A percentile compares a stretch with the other conserved stretches of the same genome.
Evolutionary conservation across 257 asterid genomes (phyloP).

Genomic region (Gentiana macrophylla): DNA sequence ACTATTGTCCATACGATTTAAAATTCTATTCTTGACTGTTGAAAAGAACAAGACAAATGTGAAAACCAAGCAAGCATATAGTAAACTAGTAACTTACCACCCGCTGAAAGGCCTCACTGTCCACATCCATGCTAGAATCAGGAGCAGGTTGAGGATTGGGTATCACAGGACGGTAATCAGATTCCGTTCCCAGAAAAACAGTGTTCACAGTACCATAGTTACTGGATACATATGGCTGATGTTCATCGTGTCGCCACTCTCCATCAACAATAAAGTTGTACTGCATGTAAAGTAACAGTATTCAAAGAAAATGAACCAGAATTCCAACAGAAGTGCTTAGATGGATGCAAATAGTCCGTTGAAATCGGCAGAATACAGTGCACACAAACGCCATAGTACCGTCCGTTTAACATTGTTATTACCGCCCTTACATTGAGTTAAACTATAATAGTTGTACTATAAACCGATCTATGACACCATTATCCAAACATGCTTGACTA

Average conservation of each 20-base stretch:
- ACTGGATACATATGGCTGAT: conserved; percentile 59
- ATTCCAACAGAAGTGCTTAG: no score
- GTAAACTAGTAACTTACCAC: conserved; percentile 36
- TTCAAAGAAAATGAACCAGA: no score
- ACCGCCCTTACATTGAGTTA: no score
- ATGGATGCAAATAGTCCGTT: no score
- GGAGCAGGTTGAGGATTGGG: conserved; percentile 44
- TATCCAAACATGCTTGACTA: no score
- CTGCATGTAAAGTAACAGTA: conserved; percentile 35
- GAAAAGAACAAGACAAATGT: not conserved
- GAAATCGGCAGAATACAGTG: no score
- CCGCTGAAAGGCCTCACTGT: conserved; percentile 66
- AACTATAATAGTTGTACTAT: no score
- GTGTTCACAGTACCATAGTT: conserved; percentile 80
- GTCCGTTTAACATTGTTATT: no score
- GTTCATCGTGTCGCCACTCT: conserved; percentile 93
- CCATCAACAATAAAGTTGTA: conserved; percentile 95
- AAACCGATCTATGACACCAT: no score
- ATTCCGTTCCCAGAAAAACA: conserved; percentile 54
- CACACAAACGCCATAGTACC: no score
- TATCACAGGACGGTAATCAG: conserved; percentile 40
- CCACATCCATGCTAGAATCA: conserved; percentile 88
- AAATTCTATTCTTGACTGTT: not conserved
- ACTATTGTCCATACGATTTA: no score
- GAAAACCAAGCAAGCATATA: not conserved